Evolutionary conservation across 192 early-diverging fungal species (phyloP).

Genomic region (Phycomyces blakesleeanus): DNA sequence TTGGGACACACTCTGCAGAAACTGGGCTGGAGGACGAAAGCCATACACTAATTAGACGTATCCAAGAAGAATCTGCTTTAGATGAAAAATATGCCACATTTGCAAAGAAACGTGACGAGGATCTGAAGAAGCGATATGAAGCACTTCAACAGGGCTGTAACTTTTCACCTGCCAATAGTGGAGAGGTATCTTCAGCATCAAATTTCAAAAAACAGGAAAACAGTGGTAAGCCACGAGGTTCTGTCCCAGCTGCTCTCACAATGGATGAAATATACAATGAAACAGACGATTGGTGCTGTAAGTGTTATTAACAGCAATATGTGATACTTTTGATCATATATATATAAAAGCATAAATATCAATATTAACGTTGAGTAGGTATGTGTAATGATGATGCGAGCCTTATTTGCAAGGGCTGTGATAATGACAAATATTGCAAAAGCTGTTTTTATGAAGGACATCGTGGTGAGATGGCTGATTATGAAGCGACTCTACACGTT

Average conservation of each 20-base stretch:
- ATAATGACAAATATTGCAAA: constrained; percentile 56
- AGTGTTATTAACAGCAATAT: too few relatives aligned
- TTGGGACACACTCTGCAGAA: too few relatives aligned
- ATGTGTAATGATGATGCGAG: constrained; percentile 63
- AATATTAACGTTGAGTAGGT: constrained; percentile 17
- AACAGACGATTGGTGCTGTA: constrained; percentile 51
- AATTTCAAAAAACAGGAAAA: background rate
- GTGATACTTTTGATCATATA: too few relatives aligned
- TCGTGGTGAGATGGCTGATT: constrained; percentile 36
- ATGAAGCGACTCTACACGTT: constrained; percentile 29
- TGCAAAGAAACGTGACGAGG: constrained; percentile 16
- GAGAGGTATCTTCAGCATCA: background rate
- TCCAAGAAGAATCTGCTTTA: constrained; percentile 9
- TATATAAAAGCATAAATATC: background rate
- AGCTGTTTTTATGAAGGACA: constrained; percentile 56
- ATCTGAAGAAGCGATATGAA: constrained; percentile 21
- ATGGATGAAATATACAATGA: constrained; percentile 39
- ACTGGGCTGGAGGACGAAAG: too few relatives aligned
- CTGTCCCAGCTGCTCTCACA: constrained; percentile 31
- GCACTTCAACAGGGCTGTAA: constrained; percentile 26
- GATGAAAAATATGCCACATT: constrained; percentile 7
- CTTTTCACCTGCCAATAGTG: background rate
- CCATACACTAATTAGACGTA: background rate
- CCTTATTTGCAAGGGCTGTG: constrained; percentile 55
- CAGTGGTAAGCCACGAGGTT: constrained; percentile 25